phyloP scores from a whole-genome alignment of 257 asterid genomes.

The Thymus mandschuricus region DNA sequence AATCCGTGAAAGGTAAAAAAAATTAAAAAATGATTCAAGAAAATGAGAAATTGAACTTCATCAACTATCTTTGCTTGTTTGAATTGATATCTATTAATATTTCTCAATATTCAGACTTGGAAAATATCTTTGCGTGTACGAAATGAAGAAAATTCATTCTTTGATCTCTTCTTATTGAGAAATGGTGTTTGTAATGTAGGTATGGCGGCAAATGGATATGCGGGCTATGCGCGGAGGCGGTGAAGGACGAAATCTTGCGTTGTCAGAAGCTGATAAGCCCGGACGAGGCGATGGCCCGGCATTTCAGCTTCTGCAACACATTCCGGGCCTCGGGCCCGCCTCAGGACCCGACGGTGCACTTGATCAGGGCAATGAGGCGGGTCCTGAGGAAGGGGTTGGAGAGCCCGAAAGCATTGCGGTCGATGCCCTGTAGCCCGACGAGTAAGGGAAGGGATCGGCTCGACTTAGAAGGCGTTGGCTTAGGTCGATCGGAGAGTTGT shows the following conservation, averaged over 20 bases:
- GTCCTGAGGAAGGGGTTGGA: constrained; percentile 54
- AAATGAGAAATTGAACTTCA: too few species aligned
- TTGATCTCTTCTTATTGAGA: not conserved
- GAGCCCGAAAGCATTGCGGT: constrained; percentile 58
- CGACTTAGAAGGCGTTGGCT: constrained; percentile 27
- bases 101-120: not conserved
- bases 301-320: constrained; percentile 65
- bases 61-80: not conserved
- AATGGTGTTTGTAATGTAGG: constrained; percentile 26
- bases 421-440: constrained; percentile 75
- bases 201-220: constrained; percentile 95
- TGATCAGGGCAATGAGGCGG: constrained; percentile 67
- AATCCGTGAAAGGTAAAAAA: constrained; percentile 51
- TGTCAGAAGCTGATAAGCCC: constrained; percentile 62
- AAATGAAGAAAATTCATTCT: too few species aligned
- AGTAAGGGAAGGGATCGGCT: constrained; percentile 29
- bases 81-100: not conserved
- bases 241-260: constrained; percentile 70
- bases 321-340: constrained; percentile 61
- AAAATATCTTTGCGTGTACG: too few species aligned
- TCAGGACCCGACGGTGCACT: constrained; percentile 48
- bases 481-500: constrained; percentile 73
- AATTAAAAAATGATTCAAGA: not conserved
- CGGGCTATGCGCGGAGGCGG: constrained; percentile 94
- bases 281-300: constrained; percentile 70